Evolutionary conservation across 1,284 basidiomycete genomes (phyloP).

Genomic region (Cryptococcus sp.): DNA sequence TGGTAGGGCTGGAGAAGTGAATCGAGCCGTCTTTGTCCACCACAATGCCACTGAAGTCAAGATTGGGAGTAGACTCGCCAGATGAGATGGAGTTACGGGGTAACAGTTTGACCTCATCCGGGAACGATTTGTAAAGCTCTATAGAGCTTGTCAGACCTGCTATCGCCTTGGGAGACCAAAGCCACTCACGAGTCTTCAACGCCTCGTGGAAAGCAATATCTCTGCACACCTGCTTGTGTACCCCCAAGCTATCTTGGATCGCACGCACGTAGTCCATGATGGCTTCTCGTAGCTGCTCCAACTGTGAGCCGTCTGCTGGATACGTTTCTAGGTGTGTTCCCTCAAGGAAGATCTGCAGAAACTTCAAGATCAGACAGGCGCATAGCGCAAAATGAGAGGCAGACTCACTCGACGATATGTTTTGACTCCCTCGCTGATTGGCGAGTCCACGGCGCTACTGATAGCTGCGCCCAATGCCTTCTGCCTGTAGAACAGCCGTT

Average conservation of each 20-base stretch:
- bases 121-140: constrained; percentile 84
- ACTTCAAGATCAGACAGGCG: not conserved
- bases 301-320: constrained; percentile 65
- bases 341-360: constrained; percentile 60
- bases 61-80: not conserved
- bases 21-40: not conserved
- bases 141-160: constrained; percentile 3
- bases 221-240: constrained; percentile 80
- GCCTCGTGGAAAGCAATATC: constrained; percentile 90
- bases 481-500: constrained; percentile 53
- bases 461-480: constrained; percentile 83
- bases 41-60: not conserved
- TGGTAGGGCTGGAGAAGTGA: not conserved
- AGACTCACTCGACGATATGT: constrained; percentile 61
- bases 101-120: constrained; percentile 65
- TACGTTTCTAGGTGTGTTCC: constrained; percentile 65
- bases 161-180: too few relatives aligned
- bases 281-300: constrained; percentile 66
- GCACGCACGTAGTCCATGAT: constrained; percentile 82
- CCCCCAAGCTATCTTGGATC: constrained; percentile 74
- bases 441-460: constrained; percentile 82
- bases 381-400: not conserved
- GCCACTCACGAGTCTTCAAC: constrained; percentile 61
- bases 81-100: constrained; percentile 24
- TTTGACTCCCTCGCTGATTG: constrained; percentile 69